Evolutionary conservation across 1,284 basidiomycete species (phyloP).

Genomic region (Agroathelia rolfsii): DNA sequence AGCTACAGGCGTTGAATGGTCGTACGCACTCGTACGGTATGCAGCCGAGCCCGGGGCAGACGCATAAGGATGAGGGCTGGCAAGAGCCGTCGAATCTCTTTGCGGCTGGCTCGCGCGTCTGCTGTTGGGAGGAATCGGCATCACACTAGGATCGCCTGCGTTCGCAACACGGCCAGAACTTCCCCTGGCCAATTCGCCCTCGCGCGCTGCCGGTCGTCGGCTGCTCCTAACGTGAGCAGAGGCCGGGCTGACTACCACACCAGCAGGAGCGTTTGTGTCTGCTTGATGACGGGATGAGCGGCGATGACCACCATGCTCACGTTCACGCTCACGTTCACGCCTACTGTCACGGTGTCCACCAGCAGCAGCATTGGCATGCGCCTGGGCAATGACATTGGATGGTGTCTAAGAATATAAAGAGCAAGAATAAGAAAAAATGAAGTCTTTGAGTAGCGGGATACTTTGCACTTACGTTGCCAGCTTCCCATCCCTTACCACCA

Average conservation of each 20-base stretch:
- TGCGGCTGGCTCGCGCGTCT: slow-evolving; percentile 56
- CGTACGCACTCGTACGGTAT: slow-evolving; percentile 43
- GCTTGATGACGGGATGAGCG: slow-evolving; percentile 52
- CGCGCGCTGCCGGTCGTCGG: slow-evolving; percentile 35
- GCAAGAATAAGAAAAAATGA: slow-evolving; percentile 4
- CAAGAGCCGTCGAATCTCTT: slow-evolving; percentile 35
- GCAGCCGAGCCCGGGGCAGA: slow-evolving; percentile 44
- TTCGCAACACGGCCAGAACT: slow-evolving; percentile 31
- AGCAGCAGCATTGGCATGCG: slow-evolving; percentile 42
- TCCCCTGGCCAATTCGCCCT: slow-evolving; percentile 27
- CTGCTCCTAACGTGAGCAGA: slow-evolving; percentile 50
- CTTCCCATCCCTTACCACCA: slow-evolving; percentile 82
- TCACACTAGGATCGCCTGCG: slow-evolving; percentile 45
- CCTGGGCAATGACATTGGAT: slow-evolving; percentile 36
- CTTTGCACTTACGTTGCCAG: slow-evolving; percentile 48
- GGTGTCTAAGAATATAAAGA: slow-evolving; percentile 26
- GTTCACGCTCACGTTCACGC: slow-evolving; percentile 41
- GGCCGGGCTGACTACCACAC: slow-evolving; percentile 51
- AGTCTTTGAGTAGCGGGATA: no score
- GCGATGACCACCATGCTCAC: slow-evolving; percentile 41
- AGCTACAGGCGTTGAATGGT: slow-evolving; percentile 39
- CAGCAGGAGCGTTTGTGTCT: slow-evolving; percentile 38
- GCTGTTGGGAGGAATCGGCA: slow-evolving; percentile 50
- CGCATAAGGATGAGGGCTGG: slow-evolving; percentile 61
- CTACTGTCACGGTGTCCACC: no score